Base-by-base conservation (phyloP, 2,329 filamentous ascomycete genomes). In the Xylariales sp. region DNA sequence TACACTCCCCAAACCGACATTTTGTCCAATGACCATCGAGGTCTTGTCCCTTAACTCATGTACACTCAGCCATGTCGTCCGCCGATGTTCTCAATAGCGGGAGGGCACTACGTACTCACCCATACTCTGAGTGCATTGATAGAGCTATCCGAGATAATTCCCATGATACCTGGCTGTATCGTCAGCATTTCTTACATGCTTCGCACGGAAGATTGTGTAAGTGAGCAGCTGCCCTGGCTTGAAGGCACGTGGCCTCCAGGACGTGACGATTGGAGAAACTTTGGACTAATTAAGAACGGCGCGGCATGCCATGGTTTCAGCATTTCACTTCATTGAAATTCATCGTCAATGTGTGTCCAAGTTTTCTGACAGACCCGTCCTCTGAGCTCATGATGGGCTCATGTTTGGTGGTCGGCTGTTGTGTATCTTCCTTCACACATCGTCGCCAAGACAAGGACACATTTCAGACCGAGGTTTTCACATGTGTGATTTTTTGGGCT, bases 361-460 rank as follows among this genome's bases (percentile, higher is more conserved):
- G 41, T 29, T 40, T 44, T 15, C 37, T 41, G 8, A 35, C 32
- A 29, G 24, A 37, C 21, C 29, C 46, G 17, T 37, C 47, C 13
- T 47, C 50, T 21, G 47, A 44, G 14, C 37, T 51, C 31, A 43
- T 50, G 24, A 48, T 56, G 16, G 43, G 44, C 18, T 51, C 52
- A 21, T 54, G 45, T 33, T 37, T 56, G 8, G 43, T 46, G 33
- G 32, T 56, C 10, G 53, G 52, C 14, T 54, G 53, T 27, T 52
- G 45, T 31, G 38, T 54, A 7, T 54, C 53, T 4, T 54, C 48
- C 5, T 53, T 53, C 30, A 41, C 29, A 19, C 45, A 55, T 29
- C 46, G 51, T 15, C 43, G 47, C 21, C 48, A 44, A 24, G 40
- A 47, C 31, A 39, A 38, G 23, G 53, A 56, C 24, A 44, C 37